These are phyloP conservation scores for Camillea tinctor DNA, from an alignment of 2,329 filamentous ascomycete species.

Conservation along the genomic window DNA sequence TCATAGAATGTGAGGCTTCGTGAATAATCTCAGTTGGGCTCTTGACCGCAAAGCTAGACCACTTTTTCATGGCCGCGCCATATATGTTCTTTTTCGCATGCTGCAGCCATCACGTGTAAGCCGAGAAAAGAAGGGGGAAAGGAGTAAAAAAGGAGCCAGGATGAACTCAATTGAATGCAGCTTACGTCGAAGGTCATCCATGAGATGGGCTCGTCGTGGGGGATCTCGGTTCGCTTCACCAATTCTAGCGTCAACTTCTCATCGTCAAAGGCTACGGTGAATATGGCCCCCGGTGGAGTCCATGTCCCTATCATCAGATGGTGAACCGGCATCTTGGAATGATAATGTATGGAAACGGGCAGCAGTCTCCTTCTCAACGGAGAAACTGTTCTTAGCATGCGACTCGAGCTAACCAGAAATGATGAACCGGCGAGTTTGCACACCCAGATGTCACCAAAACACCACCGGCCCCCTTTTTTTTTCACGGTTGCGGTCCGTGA, in stretches of 20 bases:
- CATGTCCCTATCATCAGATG: conserved; percentile 92
- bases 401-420: background rate
- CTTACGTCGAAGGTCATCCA: conserved; percentile 90
- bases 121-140: background rate
- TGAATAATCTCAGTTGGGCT: conserved; percentile 75
- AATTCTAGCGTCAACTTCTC: conserved; percentile 71
- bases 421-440: conserved; percentile 1
- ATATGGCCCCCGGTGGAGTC: conserved; percentile 86
- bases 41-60: conserved; percentile 77
- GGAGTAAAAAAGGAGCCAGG: background rate
- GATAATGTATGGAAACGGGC: conserved; percentile 19
- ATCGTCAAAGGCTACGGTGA: conserved; percentile 85
- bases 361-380: conserved; percentile 1
- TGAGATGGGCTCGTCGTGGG: conserved; percentile 81
- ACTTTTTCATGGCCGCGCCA: conserved; percentile 90
- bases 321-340: conserved; percentile 67
- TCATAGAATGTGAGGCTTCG: conserved; percentile 71
- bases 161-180: conserved; percentile 3
- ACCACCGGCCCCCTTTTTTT: background rate
- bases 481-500: background rate
- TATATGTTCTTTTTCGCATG: conserved; percentile 83
- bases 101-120: conserved; percentile 41
- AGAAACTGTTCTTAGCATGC: conserved; percentile 7
- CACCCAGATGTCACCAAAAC: background rate
- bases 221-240: conserved; percentile 78